Evolutionary conservation across 495 filamentous ascomycete genomes (phyloP), one percentile per base, ranked within the genome.

Genomic region (Penicillium goetzii): DNA sequence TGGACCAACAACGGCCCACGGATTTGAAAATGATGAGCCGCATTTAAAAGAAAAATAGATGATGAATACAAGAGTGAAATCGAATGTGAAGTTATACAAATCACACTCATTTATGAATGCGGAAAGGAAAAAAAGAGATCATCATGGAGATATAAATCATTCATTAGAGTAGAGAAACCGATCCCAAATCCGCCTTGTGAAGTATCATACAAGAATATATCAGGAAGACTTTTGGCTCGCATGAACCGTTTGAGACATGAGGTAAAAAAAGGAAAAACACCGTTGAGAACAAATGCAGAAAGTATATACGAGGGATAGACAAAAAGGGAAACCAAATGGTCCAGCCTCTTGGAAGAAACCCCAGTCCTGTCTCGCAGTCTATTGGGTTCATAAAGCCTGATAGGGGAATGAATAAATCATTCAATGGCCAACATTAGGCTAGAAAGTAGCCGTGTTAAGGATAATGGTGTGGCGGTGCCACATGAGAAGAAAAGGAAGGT

Each of bases 111-210:
- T n/a, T n/a, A n/a, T n/a, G n/a, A 40, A 40, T 40, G 15, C 2
- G 17, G 15, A 17, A 0, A 43, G 19, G 19, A 3, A 25, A 25
- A 2, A 1, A 25, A 4, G 43, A 17, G 5, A 11, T n/a, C 4
- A n/a, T 25, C 43, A 23, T 47, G 85, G 15, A 30, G 15, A 58
- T 28, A 50, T 19, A 56, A 19, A 28, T 51, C n/a, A 59, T 49
- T 66, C 63, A 66, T 61, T 66, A 66, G 59, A 66, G 54, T 40
- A 61, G 63, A 61, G 63, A 66, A 38, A 58, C 19, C n/a, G 52
- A 3, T 17, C 34, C 14, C 38, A 40, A 32, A 52, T 26, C 43
- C 40, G 14, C 21, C 32, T 52, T 19, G 30, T 43, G n/a, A 38
- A 51, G 54, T 61, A 62, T 66, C 59, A 66, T 66, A 62, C 63